These are phyloP conservation scores for Cyberlindnera mrakii DNA, from an alignment of 805 yeast species.

Conservation along the genomic window DNA sequence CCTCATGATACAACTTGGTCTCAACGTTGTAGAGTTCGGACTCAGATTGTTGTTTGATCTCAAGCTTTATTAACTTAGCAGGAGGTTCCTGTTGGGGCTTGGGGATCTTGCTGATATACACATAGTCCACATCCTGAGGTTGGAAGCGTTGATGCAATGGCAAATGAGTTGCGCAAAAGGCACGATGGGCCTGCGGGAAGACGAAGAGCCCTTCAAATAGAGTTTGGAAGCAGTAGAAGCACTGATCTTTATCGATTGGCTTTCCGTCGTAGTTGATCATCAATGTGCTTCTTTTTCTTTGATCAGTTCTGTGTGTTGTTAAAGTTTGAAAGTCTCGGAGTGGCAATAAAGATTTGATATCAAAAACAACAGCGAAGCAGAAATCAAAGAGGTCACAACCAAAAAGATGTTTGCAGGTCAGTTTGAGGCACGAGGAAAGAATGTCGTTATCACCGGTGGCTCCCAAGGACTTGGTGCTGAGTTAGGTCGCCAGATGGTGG, in stretches of 20 bases:
- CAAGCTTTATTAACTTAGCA: constrained; percentile 54
- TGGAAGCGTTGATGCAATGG: constrained; percentile 45
- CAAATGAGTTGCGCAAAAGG: constrained; percentile 62
- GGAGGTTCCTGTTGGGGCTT: constrained; percentile 34
- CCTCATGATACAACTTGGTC: constrained; percentile 17
- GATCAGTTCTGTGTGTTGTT: background rate
- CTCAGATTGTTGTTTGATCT: constrained; percentile 57
- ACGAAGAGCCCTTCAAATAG: constrained; percentile 67
- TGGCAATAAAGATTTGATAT: constrained; percentile 1
- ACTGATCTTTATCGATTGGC: constrained; percentile 77
- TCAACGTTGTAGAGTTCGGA: constrained; percentile 51
- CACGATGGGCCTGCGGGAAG: constrained; percentile 68
- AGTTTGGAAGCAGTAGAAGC: constrained; percentile 79
- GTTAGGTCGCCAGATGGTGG: constrained; percentile 53
- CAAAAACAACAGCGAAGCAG: background rate
- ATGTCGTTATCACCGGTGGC: constrained; percentile 83
- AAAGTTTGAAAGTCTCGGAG: background rate
- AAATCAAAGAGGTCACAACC: background rate
- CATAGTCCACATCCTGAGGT: constrained; percentile 44
- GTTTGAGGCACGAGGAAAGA: constrained; percentile 28
- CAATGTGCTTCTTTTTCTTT: background rate
- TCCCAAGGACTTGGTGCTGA: constrained; percentile 91
- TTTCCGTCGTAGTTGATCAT: constrained; percentile 15
- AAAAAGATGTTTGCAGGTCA: constrained; percentile 11
- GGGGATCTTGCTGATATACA: constrained; percentile 50